A percentile compares a stretch with the other conserved stretches of the same genome.
phyloP scores from a whole-genome alignment of 108 stramenopile species.

The Skeletonema grethae region DNA sequence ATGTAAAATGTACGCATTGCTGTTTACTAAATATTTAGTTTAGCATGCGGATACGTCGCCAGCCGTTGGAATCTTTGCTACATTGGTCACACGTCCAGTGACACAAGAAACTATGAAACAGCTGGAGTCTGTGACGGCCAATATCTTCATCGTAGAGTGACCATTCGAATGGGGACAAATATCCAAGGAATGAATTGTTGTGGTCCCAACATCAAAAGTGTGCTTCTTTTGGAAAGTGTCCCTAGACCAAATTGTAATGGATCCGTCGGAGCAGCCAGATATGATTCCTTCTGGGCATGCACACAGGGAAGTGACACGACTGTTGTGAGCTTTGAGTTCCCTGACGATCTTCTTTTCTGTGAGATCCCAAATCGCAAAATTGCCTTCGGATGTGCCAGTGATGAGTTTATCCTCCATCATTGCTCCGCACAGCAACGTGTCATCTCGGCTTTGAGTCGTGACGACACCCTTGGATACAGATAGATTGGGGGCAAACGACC shows the following conservation, averaged over 20 bases:
- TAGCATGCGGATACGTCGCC: background rate
- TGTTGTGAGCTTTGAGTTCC: constrained; percentile 59
- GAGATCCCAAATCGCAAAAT: constrained; percentile 36
- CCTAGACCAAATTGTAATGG: constrained; percentile 57
- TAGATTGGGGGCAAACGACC: constrained; percentile 20
- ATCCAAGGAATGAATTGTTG: constrained; percentile 51
- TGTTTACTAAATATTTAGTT: background rate
- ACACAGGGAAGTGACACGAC: constrained; percentile 35
- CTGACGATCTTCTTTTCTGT: constrained; percentile 25
- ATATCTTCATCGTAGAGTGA: constrained; percentile 39
- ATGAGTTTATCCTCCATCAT: background rate
- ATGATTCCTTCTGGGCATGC: constrained; percentile 49
- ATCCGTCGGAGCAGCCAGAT: constrained; percentile 57
- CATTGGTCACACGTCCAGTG: background rate
- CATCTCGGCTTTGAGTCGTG: constrained; percentile 34
- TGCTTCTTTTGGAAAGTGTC: constrained; percentile 46
- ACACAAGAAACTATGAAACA: background rate
- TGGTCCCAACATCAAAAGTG: constrained; percentile 49
- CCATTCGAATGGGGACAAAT: constrained; percentile 37
- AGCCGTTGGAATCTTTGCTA: background rate
- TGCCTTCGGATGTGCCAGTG: constrained; percentile 17
- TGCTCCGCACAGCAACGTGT: constrained; percentile 20
- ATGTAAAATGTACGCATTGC: too few species aligned
- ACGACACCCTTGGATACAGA: constrained; percentile 37
- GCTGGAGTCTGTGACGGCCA: constrained; percentile 9